A percentile compares a stretch with the other conserved stretches of the same genome.
phyloP scores from a whole-genome alignment of 2,329 filamentous ascomycete species.

The Ophiosphaerella narmari region DNA sequence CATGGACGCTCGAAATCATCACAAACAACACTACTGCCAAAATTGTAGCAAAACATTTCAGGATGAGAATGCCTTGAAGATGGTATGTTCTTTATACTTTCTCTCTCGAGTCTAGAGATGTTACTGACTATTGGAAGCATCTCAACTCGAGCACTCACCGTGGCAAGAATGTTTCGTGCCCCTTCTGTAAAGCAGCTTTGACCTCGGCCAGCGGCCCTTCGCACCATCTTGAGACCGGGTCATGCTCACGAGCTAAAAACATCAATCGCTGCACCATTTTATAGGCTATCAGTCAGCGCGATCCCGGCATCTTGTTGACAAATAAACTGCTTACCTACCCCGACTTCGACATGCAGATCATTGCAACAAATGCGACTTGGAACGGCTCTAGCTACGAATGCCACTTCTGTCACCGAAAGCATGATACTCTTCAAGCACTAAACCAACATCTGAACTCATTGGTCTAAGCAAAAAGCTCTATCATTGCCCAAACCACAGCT shows the following conservation, averaged over 20 bases:
- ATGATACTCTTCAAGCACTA: too few relatives aligned
- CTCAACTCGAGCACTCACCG: conserved; percentile 58
- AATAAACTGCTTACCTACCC: conserved; percentile 51
- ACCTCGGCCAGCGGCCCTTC: conserved; percentile 59
- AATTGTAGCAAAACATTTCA: too few relatives aligned
- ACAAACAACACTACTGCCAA: too few relatives aligned
- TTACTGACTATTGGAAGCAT: conserved; percentile 47
- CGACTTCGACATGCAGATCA: conserved; percentile 37
- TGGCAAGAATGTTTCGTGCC: conserved; percentile 54
- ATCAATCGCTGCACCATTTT: conserved; percentile 31
- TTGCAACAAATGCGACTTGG: too few relatives aligned
- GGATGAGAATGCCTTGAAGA: too few relatives aligned
- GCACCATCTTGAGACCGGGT: conserved; percentile 62
- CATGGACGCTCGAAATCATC: too few relatives aligned
- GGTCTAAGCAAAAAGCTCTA: too few relatives aligned
- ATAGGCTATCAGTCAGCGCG: conserved; percentile 51
- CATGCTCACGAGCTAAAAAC: conserved; percentile 53
- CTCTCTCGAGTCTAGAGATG: too few relatives aligned
- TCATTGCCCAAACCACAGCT: conserved; percentile 35
- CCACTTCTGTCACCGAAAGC: too few relatives aligned
- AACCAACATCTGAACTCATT: too few relatives aligned
- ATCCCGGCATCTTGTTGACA: conserved; percentile 56
- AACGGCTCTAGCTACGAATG: too few relatives aligned
- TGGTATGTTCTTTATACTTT: too few relatives aligned
- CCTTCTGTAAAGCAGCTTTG: conserved; percentile 57